Base-by-base conservation (phyloP, 306 rosid species). In the Dryas octopetala region DNA sequence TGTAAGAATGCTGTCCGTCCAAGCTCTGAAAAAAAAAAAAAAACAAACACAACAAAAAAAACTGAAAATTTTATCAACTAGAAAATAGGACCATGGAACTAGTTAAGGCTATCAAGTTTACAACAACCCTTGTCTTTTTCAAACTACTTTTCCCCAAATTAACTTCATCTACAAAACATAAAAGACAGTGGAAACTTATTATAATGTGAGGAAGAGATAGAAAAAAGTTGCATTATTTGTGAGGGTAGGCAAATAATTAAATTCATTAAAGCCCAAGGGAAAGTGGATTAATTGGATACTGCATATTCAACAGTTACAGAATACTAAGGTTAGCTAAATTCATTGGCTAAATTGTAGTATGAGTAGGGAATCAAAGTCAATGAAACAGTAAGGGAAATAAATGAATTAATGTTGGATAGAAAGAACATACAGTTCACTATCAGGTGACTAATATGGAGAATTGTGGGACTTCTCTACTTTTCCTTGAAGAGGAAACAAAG, bases 391-490 rank as follows among this genome's bases (percentile, higher is more conserved):
- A 7, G 55, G 13, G 71, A 58, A 75, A 73, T 63, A 23, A 55
- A 59, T 46, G 66, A 75, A 75, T 67, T 74, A 74, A 77, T 74
- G 71, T 79, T 79, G 58, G 73, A 41, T 74, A 63, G 49, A 70
- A 71, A 74, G 76, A 79, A 69, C 81, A 46, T 67, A 62, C 38
- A 66, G 65, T 78, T 73, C 62, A 60, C 83, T 73, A 62, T 83
- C 78, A 73, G 55, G 15, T 53, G 58, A 49, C 66, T 50, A 72
- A 59, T 63, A 71, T 44, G 69, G 65, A 74, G 68, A 76, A 82
- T 80, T 62, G 68, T 66, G 60, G 23, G 23, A 23, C 23, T 23
- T 23, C 23, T 23, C 23, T 38, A 28, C n/a, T 43, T 67, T 67
- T 70, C 53, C 84, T 65, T 76, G 48, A 52, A 43, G 26, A 52